Evolutionary conservation across 2,329 filamentous ascomycete genomes (phyloP).

Genomic region (Xylogone sp.): DNA sequence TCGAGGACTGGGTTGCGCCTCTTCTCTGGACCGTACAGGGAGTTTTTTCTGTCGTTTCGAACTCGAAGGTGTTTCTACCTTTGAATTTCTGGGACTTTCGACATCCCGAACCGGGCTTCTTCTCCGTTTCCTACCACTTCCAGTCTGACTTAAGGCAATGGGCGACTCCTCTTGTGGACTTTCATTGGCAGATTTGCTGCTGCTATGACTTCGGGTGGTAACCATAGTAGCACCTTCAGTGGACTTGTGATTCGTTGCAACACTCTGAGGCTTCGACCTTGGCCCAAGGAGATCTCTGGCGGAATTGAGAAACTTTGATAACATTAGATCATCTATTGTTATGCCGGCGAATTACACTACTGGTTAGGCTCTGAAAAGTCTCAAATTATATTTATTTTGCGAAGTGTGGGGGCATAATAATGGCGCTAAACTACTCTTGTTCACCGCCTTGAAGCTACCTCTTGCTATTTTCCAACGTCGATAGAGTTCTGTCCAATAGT

Average conservation of each 20-base stretch:
- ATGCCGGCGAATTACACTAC: background rate
- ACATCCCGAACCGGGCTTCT: slow-evolving; percentile 7
- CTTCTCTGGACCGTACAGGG: slow-evolving; percentile 14
- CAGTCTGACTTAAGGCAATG: background rate
- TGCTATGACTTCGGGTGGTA: slow-evolving; percentile 12
- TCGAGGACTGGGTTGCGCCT: slow-evolving; percentile 6
- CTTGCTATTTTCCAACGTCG: background rate
- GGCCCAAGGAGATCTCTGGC: slow-evolving; percentile 17
- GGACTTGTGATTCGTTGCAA: background rate
- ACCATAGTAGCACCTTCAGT: slow-evolving; percentile 14
- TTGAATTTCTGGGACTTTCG: slow-evolving; percentile 2
- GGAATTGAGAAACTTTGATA: slow-evolving; percentile 21
- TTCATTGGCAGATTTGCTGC: slow-evolving; percentile 3
- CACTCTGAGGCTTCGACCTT: slow-evolving; percentile 2
- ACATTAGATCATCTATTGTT: slow-evolving; percentile 14
- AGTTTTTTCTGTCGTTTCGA: slow-evolving; percentile 21
- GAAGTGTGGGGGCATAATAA: background rate
- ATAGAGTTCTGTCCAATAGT: background rate
- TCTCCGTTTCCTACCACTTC: slow-evolving; percentile 6
- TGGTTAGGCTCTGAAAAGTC: background rate
- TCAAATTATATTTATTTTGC: background rate
- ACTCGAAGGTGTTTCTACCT: slow-evolving; percentile 6
- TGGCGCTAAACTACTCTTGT: background rate
- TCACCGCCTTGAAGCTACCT: background rate
- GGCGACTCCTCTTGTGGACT: slow-evolving; percentile 7